These are phyloP conservation scores for Eucalyptus decipiens DNA, from an alignment of 345 rosid species.

Conservation along the genomic window DNA sequence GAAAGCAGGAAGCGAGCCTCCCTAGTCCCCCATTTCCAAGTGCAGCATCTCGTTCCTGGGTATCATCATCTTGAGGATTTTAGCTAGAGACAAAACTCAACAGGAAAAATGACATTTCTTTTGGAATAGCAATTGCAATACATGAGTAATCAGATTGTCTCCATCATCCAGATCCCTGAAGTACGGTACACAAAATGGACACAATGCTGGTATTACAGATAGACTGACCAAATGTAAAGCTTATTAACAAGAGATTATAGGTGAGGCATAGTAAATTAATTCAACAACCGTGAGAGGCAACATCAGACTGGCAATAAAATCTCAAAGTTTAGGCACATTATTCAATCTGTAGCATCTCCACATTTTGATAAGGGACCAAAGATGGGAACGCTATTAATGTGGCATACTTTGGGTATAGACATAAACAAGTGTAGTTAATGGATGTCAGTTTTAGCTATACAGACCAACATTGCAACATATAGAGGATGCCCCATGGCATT, in stretches of 20 bases:
- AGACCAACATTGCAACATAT: not conserved
- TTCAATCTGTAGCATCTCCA: not conserved
- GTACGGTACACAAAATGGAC: not conserved
- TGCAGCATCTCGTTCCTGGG: conserved; percentile 43
- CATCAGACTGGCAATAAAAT: not conserved
- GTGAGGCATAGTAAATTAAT: not conserved
- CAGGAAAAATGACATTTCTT: not conserved
- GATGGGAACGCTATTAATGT: not conserved
- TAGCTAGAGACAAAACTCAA: not conserved
- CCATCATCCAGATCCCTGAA: not conserved
- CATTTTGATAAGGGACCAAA: not conserved
- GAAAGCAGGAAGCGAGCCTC: conserved; percentile 40
- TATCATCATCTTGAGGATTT: not conserved
- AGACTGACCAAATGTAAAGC: not conserved
- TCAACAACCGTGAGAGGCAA: not conserved
- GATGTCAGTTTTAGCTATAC: not conserved
- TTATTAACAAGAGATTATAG: not conserved
- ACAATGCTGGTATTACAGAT: not conserved
- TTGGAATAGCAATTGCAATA: not conserved
- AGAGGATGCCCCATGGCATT: not conserved
- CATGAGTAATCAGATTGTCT: not conserved
- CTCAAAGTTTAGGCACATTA: not conserved
- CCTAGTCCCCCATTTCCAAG: conserved; percentile 40
- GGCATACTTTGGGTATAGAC: not conserved
- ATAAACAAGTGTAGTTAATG: not conserved